Evolutionary conservation across 2,329 filamentous ascomycete genomes (phyloP).

Genomic region (Penicillium olsonii): DNA sequence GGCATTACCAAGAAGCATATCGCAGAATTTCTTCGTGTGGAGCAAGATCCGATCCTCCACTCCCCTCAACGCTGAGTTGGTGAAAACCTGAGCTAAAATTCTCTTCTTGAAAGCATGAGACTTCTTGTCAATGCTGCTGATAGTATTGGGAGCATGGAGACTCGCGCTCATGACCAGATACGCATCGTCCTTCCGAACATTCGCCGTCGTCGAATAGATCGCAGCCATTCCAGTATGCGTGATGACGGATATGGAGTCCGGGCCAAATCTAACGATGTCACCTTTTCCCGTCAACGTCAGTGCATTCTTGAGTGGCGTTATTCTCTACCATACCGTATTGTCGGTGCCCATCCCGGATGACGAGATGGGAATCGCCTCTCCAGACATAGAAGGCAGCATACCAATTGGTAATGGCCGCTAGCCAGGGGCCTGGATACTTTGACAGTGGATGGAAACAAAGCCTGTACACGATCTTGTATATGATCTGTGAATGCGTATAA

Average conservation of each 20-base stretch:
- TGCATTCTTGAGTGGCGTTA: neutral
- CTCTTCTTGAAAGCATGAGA: neutral
- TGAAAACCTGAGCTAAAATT: neutral
- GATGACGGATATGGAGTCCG: neutral
- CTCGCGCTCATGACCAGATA: conserved; percentile 5
- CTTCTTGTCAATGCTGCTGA: conserved; percentile 1
- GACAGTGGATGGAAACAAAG: conserved; percentile 4
- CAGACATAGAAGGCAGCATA: conserved; percentile 4
- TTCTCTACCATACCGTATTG: neutral
- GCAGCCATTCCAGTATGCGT: neutral
- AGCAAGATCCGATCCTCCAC: neutral
- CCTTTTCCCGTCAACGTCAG: neutral
- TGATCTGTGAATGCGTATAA: neutral
- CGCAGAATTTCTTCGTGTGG: neutral
- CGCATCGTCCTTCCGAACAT: neutral
- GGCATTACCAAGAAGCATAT: neutral
- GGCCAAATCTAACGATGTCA: neutral
- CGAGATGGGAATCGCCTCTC: neutral
- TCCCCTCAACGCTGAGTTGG: neutral
- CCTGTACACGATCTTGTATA: neutral
- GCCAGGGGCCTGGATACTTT: conserved; percentile 7
- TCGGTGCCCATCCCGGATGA: neutral
- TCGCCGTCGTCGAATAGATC: neutral
- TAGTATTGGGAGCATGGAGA: neutral
- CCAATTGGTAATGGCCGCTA: conserved; percentile 6